Percentiles rank a stretch among this genome's conserved stretches.
Evolutionary conservation across 2,329 filamentous ascomycete species (phyloP).

Genomic region (Dothistroma pini): DNA sequence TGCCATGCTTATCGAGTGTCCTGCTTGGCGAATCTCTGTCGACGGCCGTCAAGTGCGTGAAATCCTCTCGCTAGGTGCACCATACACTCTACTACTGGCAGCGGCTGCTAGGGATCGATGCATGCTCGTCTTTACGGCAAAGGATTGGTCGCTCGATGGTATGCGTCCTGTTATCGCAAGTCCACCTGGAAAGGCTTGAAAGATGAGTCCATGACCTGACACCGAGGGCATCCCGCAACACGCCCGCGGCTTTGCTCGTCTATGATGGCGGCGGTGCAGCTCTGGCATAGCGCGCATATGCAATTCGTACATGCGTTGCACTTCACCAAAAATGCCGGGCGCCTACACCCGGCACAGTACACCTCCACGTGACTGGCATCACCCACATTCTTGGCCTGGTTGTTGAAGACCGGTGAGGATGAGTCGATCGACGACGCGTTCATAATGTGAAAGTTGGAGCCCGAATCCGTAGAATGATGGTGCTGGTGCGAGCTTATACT

Average conservation of each 20-base stretch:
- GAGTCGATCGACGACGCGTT: constrained; percentile 44
- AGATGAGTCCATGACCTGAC: constrained; percentile 70
- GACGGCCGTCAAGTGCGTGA: not conserved
- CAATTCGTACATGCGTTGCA: constrained; percentile 95
- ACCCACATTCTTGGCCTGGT: constrained; percentile 9
- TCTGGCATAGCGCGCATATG: constrained; percentile 85
- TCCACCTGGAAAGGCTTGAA: constrained; percentile 86
- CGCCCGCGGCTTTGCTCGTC: constrained; percentile 67
- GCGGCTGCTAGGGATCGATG: not conserved
- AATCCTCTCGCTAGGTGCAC: not conserved
- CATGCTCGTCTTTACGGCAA: not conserved
- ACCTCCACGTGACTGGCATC: constrained; percentile 62
- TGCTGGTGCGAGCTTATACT: constrained; percentile 39
- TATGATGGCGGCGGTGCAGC: constrained; percentile 79
- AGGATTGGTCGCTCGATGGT: not conserved
- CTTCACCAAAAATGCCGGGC: constrained; percentile 70
- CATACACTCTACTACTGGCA: not conserved
- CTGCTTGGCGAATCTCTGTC: not conserved
- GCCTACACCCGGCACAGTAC: constrained; percentile 84
- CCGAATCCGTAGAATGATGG: constrained; percentile 44
- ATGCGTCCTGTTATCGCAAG: constrained; percentile 53
- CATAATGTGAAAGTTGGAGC: constrained; percentile 64
- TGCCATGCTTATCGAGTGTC: not conserved
- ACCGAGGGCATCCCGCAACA: constrained; percentile 70
- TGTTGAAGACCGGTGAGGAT: constrained; percentile 52